Percentiles rank a stretch among this genome's conserved stretches.
phyloP scores from a whole-genome alignment of 1,284 basidiomycete species.

The Ganoderma multipileum region DNA sequence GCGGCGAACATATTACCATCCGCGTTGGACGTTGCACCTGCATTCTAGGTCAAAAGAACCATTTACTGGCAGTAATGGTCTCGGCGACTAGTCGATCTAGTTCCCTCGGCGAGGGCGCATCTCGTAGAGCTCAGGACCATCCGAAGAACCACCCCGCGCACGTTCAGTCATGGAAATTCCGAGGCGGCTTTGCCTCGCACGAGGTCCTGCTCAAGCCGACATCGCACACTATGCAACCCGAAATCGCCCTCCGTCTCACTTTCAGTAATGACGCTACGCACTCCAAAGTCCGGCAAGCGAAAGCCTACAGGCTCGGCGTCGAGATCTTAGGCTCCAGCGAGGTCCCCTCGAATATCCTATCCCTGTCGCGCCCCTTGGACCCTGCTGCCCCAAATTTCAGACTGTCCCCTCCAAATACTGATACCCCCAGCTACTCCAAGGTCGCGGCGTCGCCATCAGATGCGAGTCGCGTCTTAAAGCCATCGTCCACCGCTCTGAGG shows the following conservation, averaged over 20 bases:
- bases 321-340: background rate
- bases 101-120: background rate
- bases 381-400: background rate
- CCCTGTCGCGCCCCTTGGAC: too few relatives aligned
- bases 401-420: too few relatives aligned
- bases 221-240: background rate
- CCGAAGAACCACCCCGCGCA: slow-evolving; percentile 12
- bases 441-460: background rate
- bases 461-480: too few relatives aligned
- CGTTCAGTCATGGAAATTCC: slow-evolving; percentile 22
- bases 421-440: background rate
- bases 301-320: background rate
- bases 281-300: background rate
- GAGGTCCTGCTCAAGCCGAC: background rate
- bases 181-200: slow-evolving; percentile 10
- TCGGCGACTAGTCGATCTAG: background rate
- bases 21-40: slow-evolving; percentile 22
- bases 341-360: too few relatives aligned
- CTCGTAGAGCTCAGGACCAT: slow-evolving; percentile 5
- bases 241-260: background rate
- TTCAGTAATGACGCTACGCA: background rate
- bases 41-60: slow-evolving; percentile 1
- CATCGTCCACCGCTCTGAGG: too few relatives aligned
- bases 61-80: slow-evolving; percentile 12
- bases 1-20: slow-evolving; percentile 6